Evolutionary conservation across 768 basidiomycete species (phyloP).

Genomic region (Leccinellum albellum): DNA sequence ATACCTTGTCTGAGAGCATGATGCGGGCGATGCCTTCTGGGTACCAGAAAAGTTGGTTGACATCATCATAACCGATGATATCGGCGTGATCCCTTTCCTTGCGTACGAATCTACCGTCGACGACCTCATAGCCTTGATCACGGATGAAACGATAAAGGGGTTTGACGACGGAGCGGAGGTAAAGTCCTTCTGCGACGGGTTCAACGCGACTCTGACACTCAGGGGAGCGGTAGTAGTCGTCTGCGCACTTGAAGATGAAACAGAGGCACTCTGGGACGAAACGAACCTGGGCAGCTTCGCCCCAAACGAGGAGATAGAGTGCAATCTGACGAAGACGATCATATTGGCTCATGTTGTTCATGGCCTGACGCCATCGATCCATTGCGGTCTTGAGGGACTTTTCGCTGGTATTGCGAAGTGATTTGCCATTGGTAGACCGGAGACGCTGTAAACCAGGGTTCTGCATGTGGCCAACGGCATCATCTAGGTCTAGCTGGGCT

Average conservation of each 20-base stretch:
- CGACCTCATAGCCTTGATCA: slow-evolving; percentile 95
- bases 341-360: slow-evolving; percentile 99
- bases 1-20: slow-evolving; percentile 80
- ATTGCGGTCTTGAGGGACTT: slow-evolving; percentile 79
- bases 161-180: slow-evolving; percentile 84
- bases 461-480: slow-evolving; percentile 88
- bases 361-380: slow-evolving; percentile 93
- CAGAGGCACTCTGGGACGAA: slow-evolving; percentile 96
- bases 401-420: slow-evolving; percentile 52
- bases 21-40: slow-evolving; percentile 97
- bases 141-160: slow-evolving; percentile 95
- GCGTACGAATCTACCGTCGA: slow-evolving; percentile 92
- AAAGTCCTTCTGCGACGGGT: slow-evolving; percentile 93
- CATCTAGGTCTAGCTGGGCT: slow-evolving; percentile 96
- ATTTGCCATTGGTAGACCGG: slow-evolving; percentile 61
- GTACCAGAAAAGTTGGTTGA: slow-evolving; percentile 99
- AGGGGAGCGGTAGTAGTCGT: slow-evolving; percentile 98
- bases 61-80: slow-evolving; percentile 98
- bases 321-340: slow-evolving; percentile 96
- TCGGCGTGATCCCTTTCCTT: slow-evolving; percentile 89
- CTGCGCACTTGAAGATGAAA: slow-evolving; percentile 99
- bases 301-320: slow-evolving; percentile 94
- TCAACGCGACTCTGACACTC: slow-evolving; percentile 94
- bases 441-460: slow-evolving; percentile 87
- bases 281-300: slow-evolving; percentile 95